Evolutionary conservation across 768 basidiomycete species (phyloP).

Genomic region (Boletus subcaerulescens): DNA sequence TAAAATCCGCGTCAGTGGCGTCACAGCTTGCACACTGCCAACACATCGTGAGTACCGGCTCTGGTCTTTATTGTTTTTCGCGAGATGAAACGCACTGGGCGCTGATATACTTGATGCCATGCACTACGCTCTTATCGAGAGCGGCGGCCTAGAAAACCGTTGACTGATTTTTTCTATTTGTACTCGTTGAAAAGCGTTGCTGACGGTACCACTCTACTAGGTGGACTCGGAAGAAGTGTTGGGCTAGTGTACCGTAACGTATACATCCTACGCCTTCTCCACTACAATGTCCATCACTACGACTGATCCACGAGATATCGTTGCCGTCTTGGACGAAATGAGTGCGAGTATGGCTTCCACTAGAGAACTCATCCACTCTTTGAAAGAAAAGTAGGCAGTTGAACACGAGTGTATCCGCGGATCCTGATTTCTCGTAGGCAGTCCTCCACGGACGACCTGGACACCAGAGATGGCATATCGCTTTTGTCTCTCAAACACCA

Average conservation of each 20-base stretch:
- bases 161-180: conserved; percentile 39
- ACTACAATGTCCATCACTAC: conserved; percentile 9
- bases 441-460: conserved; percentile 35
- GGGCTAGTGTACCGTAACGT: no score
- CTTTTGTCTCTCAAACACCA: conserved; percentile 87
- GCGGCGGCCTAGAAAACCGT: conserved; percentile 69
- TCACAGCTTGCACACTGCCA: no score
- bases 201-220: conserved; percentile 4
- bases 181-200: not conserved
- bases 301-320: conserved; percentile 21
- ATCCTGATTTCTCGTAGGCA: conserved; percentile 27
- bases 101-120: conserved; percentile 50
- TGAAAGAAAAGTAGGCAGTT: conserved; percentile 52
- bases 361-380: conserved; percentile 50
- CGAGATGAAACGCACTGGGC: conserved; percentile 63
- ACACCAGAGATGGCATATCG: conserved; percentile 81
- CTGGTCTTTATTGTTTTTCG: not conserved
- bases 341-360: conserved; percentile 58
- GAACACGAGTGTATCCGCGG: not conserved
- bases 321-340: conserved; percentile 50
- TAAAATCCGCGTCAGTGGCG: no score
- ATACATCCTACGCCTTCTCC: no score
- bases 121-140: conserved; percentile 46
- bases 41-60: not conserved
- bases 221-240: no score